phyloP scores from a whole-genome alignment of 2,329 filamentous ascomycete genomes.

The Verticillium tricorpus region DNA sequence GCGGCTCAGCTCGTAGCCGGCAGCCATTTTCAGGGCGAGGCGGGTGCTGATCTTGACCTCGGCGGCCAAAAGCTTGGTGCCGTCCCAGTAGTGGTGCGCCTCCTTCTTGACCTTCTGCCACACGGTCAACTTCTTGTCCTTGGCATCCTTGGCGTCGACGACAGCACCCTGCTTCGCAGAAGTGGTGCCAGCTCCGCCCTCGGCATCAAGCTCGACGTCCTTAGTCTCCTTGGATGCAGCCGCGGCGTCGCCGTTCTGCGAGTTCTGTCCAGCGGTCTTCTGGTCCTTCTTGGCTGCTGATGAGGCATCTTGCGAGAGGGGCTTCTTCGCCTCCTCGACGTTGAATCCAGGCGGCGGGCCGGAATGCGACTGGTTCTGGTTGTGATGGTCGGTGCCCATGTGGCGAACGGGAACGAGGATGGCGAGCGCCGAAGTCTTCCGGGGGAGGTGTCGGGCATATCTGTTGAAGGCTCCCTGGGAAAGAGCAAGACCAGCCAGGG shows the following conservation, averaged over 20 bases:
- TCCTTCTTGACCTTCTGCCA: slow-evolving; percentile 96
- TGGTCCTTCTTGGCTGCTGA: slow-evolving; percentile 29
- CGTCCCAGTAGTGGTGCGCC: slow-evolving; percentile 93
- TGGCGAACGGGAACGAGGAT: slow-evolving; percentile 52
- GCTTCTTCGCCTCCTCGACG: slow-evolving; percentile 83
- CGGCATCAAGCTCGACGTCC: slow-evolving; percentile 30
- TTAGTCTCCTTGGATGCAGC: slow-evolving; percentile 25
- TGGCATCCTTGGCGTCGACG: slow-evolving; percentile 56
- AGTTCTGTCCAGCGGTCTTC: slow-evolving; percentile 20
- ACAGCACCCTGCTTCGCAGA: slow-evolving; percentile 57
- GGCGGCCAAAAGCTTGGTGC: slow-evolving; percentile 87
- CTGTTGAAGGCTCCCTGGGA: slow-evolving; percentile 42
- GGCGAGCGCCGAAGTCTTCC: slow-evolving; percentile 46
- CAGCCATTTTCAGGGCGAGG: slow-evolving; percentile 93
- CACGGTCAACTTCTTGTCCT: slow-evolving; percentile 75
- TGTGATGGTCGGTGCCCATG: slow-evolving; percentile 57
- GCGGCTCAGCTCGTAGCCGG: slow-evolving; percentile 91
- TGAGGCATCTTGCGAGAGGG: slow-evolving; percentile 55
- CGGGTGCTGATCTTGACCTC: slow-evolving; percentile 91
- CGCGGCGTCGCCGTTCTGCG: slow-evolving; percentile 20
- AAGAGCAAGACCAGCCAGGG: slow-evolving; percentile 41
- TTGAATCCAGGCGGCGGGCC: slow-evolving; percentile 88
- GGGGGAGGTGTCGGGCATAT: slow-evolving; percentile 39
- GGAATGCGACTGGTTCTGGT: slow-evolving; percentile 42
- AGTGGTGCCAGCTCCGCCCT: slow-evolving; percentile 39